A percentile compares a stretch with the other conserved stretches of the same genome.
Conservation (phyloP, 495 filamentous ascomycete species). For the Peziza echinospora region DNA sequence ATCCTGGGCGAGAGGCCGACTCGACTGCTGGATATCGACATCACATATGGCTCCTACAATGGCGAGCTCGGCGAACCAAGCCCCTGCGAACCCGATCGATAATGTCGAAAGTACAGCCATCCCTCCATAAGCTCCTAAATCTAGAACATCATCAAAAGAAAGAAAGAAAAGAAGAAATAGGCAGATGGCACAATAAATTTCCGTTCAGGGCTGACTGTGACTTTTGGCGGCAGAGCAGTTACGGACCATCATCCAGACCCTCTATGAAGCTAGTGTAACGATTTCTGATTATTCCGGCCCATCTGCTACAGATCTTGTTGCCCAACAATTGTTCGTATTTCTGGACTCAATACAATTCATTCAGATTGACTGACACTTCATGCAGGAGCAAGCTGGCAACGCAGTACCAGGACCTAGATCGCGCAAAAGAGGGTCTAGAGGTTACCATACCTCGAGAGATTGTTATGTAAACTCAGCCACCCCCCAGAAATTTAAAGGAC, state of each 20-base stretch:
- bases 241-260: conserved; percentile 60
- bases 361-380: conserved; percentile 18
- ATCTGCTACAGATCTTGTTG: conserved; percentile 26
- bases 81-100: no score
- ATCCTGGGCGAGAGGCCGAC: no score
- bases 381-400: conserved; percentile 22
- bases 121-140: no score
- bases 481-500: conserved; percentile 32
- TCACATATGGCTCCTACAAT: no score
- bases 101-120: no score
- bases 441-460: background rate
- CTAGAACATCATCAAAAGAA: no score
- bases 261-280: conserved; percentile 61
- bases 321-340: conserved; percentile 23
- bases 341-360: conserved; percentile 9
- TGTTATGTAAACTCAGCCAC: conserved; percentile 21
- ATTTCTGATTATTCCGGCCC: conserved; percentile 48
- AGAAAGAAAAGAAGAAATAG: no score
- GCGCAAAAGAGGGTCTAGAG: conserved; percentile 15
- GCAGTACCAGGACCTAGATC: conserved; percentile 27
- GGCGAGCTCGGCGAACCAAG: no score
- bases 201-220: no score
- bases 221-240: no score
- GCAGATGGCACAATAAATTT: no score
- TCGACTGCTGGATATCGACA: no score